These are phyloP conservation scores for Pseudoperonospora humuli DNA, from an alignment of 352 stramenopile genomes.

Conservation along the genomic window DNA sequence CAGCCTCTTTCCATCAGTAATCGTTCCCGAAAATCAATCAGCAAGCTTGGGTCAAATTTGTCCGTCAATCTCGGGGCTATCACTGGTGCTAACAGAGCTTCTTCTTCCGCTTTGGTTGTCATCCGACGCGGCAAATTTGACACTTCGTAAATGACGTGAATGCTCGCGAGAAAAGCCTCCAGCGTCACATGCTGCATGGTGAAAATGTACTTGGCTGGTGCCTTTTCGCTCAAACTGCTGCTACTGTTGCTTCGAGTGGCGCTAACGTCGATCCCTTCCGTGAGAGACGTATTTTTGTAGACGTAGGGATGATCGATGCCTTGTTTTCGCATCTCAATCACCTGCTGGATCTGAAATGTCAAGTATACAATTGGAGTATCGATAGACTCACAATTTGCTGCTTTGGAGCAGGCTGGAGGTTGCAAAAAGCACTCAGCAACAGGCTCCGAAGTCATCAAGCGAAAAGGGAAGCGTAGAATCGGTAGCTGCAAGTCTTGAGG, in stretches of 20 bases:
- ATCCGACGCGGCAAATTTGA: conserved; percentile 35
- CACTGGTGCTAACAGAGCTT: conserved; percentile 51
- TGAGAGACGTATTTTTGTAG: conserved; percentile 17
- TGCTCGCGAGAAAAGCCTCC: conserved; percentile 51
- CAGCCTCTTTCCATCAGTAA: conserved; percentile 42
- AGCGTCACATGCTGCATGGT: conserved; percentile 61
- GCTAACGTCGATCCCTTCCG: not conserved
- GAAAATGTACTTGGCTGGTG: conserved; percentile 60
- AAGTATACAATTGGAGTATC: conserved; percentile 30
- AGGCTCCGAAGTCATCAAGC: conserved; percentile 43
- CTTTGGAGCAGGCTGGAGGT: not conserved
- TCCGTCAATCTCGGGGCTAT: conserved; percentile 42
- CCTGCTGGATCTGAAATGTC: conserved; percentile 43
- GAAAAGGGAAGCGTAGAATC: conserved; percentile 80
- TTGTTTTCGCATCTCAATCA: conserved; percentile 69
- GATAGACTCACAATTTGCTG: not conserved
- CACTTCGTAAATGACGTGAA: conserved; percentile 53
- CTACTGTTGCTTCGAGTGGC: conserved; percentile 4
- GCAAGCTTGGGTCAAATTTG: conserved; percentile 69
- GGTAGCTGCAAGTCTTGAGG: conserved; percentile 57
- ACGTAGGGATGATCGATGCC: conserved; percentile 67
- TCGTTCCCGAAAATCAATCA: conserved; percentile 82
- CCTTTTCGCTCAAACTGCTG: conserved; percentile 3
- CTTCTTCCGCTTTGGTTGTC: conserved; percentile 62
- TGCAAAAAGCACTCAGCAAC: conserved; percentile 45